Evolutionary conservation across 306 rosid species (phyloP).

Genomic region (Glycine soja): DNA sequence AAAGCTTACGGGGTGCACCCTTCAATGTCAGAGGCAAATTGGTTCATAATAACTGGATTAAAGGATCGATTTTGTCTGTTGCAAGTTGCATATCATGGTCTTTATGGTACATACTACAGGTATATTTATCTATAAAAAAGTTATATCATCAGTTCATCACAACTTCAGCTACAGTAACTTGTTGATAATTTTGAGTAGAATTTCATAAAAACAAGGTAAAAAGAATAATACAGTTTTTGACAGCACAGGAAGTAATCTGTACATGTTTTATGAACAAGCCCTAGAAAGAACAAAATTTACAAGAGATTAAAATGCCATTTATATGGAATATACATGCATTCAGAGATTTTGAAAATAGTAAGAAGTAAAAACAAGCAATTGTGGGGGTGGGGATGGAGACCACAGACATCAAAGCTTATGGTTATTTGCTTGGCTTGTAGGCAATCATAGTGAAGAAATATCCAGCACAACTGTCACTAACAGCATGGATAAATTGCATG

Average conservation of each 20-base stretch:
- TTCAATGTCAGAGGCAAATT: conserved; percentile 40
- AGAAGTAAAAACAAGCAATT: not conserved
- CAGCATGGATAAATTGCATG: conserved; percentile 52
- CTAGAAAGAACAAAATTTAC: not conserved
- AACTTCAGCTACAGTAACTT: not conserved
- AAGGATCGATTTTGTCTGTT: conserved; percentile 55
- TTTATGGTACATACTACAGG: conserved; percentile 60
- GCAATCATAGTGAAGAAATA: conserved; percentile 56
- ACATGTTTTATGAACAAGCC: not conserved
- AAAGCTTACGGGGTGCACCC: conserved; percentile 43
- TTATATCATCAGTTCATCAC: not conserved
- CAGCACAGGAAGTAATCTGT: too few relatives aligned
- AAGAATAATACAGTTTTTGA: too few relatives aligned
- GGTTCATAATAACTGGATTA: conserved; percentile 52
- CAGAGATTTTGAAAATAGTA: not conserved
- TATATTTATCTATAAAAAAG: not conserved
- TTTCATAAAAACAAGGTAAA: not conserved
- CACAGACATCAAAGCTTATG: not conserved
- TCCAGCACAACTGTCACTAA: conserved; percentile 60
- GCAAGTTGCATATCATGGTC: conserved; percentile 63
- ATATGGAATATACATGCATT: not conserved
- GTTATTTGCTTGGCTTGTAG: conserved; percentile 38
- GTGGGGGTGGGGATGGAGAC: not conserved
- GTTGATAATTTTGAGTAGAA: not conserved
- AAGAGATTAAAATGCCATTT: not conserved